phyloP scores from a whole-genome alignment of 1,139 yeast genomes.

The Suhomyces atakaporum region DNA sequence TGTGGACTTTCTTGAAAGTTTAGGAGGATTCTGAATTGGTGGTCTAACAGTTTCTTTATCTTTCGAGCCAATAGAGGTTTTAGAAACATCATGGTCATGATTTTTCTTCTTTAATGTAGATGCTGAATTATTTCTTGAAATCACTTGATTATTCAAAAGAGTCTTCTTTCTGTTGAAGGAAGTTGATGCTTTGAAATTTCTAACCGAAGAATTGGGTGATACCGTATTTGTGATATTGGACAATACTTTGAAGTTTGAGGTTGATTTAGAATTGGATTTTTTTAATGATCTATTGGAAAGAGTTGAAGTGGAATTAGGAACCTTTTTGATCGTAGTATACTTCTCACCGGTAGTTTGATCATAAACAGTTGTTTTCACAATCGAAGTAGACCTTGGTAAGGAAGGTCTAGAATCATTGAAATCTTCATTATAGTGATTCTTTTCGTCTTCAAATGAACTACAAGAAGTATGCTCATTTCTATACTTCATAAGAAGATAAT shows the following conservation, averaged over 20 bases:
- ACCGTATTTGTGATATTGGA: slow-evolving; percentile 34
- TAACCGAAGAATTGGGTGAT: slow-evolving; percentile 18
- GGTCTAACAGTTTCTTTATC: slow-evolving; percentile 7
- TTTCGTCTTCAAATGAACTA: slow-evolving; percentile 23
- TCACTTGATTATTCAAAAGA: slow-evolving; percentile 28
- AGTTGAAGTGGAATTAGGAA: slow-evolving; percentile 25
- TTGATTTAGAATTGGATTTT: slow-evolving; percentile 9
- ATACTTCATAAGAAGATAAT: slow-evolving; percentile 78
- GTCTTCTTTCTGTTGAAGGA: slow-evolving; percentile 42
- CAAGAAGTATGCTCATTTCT: slow-evolving; percentile 65
- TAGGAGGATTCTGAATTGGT: slow-evolving; percentile 22
- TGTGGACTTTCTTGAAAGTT: slow-evolving; percentile 27
- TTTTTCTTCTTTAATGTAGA: slow-evolving; percentile 7
- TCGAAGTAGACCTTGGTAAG: slow-evolving; percentile 48
- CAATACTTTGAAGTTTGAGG: slow-evolving; percentile 21
- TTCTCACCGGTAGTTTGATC: slow-evolving; percentile 33
- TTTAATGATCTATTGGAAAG: slow-evolving; percentile 21
- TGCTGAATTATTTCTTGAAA: slow-evolving; percentile 27
- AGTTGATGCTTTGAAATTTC: slow-evolving; percentile 40
- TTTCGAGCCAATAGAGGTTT: slow-evolving; percentile 4
- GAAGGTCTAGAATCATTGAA: slow-evolving; percentile 22
- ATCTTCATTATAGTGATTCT: slow-evolving; percentile 18
- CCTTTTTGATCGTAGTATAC: slow-evolving; percentile 24
- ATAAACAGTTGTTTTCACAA: slow-evolving; percentile 45
- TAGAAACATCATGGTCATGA: slow-evolving; percentile 6